These are phyloP conservation scores for Leccinum sublutescens DNA, from an alignment of 768 basidiomycete species.

Conservation along the genomic window DNA sequence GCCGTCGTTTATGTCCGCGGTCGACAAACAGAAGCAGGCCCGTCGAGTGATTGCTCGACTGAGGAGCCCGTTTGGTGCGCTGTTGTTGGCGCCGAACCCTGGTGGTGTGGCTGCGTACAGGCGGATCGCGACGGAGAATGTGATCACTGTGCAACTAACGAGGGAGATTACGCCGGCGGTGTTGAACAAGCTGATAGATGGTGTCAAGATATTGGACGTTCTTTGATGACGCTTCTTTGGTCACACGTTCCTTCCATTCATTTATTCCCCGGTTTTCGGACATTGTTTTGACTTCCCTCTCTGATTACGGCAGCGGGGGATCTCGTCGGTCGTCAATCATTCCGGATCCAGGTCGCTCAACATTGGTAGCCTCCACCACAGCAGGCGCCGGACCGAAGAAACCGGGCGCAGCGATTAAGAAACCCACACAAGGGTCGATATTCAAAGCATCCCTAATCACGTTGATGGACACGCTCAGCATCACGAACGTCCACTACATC, in stretches of 20 bases:
- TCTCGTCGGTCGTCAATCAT: conserved; percentile 84
- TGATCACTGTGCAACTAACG: conserved; percentile 8
- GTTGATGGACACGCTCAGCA: conserved; percentile 95
- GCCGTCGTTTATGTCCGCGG: background rate
- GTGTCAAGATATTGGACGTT: background rate
- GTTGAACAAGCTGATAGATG: background rate
- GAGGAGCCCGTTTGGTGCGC: background rate
- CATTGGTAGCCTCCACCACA: conserved; percentile 52
- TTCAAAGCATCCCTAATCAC: conserved; percentile 94
- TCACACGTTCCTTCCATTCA: no score
- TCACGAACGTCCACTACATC: conserved; percentile 98
- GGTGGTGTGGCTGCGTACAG: conserved; percentile 2
- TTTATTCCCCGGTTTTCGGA: no score
- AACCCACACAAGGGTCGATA: conserved; percentile 97
- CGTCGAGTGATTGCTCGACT: background rate
- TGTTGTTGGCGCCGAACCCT: background rate
- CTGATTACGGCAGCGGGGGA: conserved; percentile 72
- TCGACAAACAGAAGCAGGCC: background rate
- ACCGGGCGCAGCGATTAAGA: conserved; percentile 68
- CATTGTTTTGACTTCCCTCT: conserved; percentile 41
- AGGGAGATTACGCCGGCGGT: background rate
- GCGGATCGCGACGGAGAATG: conserved; percentile 13
- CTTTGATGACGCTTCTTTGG: background rate
- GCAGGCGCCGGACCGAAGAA: conserved; percentile 48
- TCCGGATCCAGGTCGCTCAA: conserved; percentile 80